Conservation (phyloP, 495 filamentous ascomycete species). For the Xylaria longipes region DNA sequence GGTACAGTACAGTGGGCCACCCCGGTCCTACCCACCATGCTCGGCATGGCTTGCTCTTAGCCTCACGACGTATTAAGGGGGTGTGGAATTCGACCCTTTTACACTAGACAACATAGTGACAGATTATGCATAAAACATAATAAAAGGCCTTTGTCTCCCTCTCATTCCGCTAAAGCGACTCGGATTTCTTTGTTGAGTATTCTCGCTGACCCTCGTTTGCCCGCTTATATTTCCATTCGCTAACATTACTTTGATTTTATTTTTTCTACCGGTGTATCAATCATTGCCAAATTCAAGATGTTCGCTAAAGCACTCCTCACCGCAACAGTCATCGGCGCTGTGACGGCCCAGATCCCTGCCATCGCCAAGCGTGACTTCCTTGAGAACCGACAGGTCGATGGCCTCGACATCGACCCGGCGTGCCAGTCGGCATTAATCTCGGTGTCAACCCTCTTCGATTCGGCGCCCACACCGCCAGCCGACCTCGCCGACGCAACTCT, state of each 20-base stretch:
- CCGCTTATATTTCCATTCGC: background rate
- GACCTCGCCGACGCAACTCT: background rate
- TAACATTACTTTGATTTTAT: background rate
- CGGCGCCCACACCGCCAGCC: constrained; percentile 12
- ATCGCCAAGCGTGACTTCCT: constrained; percentile 20
- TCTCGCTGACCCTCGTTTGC: background rate
- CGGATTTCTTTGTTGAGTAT: background rate
- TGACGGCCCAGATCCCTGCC: constrained; percentile 9
- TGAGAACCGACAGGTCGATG: constrained; percentile 9
- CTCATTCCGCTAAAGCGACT: background rate
- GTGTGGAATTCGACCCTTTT: background rate
- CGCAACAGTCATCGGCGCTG: constrained; percentile 38
- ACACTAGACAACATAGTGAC: background rate
- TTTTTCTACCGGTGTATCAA: background rate
- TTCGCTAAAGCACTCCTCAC: constrained; percentile 39
- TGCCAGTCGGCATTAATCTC: constrained; percentile 9
- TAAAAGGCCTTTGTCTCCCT: background rate
- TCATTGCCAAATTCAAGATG: constrained; percentile 32
- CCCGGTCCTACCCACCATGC: background rate
- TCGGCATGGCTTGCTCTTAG: background rate
- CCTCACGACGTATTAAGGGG: constrained; percentile 1
- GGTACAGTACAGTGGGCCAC: background rate
- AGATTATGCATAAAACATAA: background rate
- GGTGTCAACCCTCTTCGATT: background rate
- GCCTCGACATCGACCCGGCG: background rate